phyloP scores from a whole-genome alignment of 345 rosid species.

The Salix brachista region DNA sequence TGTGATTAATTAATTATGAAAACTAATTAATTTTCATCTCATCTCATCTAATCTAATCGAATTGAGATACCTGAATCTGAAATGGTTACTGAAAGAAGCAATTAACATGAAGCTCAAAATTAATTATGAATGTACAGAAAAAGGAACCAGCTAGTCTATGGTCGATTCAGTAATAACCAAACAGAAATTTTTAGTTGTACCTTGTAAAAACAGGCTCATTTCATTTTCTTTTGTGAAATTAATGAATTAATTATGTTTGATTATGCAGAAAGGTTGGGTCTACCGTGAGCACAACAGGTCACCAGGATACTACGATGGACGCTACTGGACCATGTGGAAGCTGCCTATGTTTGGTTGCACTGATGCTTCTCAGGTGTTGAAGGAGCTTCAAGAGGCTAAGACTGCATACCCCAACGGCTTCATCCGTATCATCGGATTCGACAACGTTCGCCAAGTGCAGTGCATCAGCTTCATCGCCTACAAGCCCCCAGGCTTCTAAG shows the following conservation, averaged over 20 bases:
- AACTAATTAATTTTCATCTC: not conserved
- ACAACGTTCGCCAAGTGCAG: conserved; percentile 47
- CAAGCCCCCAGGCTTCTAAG: not conserved
- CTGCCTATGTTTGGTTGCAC: conserved; percentile 56
- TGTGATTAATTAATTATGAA: too few relatives aligned
- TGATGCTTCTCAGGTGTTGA: conserved; percentile 33
- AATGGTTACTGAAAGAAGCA: too few relatives aligned
- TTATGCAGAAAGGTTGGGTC: conserved; percentile 29
- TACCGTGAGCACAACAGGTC: conserved; percentile 34
- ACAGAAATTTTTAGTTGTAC: too few relatives aligned
- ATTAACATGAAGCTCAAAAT: too few relatives aligned
- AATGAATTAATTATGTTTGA: too few relatives aligned
- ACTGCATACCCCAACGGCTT: conserved; percentile 27
- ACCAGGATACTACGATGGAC: conserved; percentile 47
- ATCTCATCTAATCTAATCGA: too few relatives aligned
- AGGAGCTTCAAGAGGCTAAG: conserved; percentile 36
- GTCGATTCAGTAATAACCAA: too few relatives aligned
- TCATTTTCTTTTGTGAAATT: too few relatives aligned
- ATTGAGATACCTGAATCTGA: too few relatives aligned
- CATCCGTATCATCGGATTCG: conserved; percentile 44
- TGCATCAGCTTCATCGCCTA: conserved; percentile 49
- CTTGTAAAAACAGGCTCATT: too few relatives aligned
- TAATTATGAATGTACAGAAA: too few relatives aligned
- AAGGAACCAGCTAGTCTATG: too few relatives aligned
- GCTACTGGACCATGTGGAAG: conserved; percentile 58